phyloP scores from a whole-genome alignment of 2,329 filamentous ascomycete genomes.

The Pestalotiopsis fici region DNA sequence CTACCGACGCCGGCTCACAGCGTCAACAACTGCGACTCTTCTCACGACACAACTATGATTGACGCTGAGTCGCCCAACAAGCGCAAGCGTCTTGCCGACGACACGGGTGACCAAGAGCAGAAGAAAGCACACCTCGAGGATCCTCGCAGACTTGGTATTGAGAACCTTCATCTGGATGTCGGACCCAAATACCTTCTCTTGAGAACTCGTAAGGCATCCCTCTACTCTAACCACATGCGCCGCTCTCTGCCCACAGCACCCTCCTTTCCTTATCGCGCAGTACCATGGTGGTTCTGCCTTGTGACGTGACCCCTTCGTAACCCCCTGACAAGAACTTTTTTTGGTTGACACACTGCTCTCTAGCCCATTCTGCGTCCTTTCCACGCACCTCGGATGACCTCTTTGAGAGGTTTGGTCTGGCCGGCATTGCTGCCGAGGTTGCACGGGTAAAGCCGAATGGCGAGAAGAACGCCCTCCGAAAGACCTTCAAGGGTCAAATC shows the following conservation, averaged over 20 bases:
- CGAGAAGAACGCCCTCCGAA: slow-evolving; percentile 67
- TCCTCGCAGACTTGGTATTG: slow-evolving; percentile 58
- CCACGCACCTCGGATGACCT: slow-evolving; percentile 57
- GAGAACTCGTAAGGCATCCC: slow-evolving; percentile 66
- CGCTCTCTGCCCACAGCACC: background rate
- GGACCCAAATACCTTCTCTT: slow-evolving; percentile 68
- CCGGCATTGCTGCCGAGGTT: slow-evolving; percentile 59
- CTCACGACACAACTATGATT: slow-evolving; percentile 43
- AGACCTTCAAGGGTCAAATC: slow-evolving; percentile 70
- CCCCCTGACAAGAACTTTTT: slow-evolving; percentile 28
- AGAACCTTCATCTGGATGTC: slow-evolving; percentile 66
- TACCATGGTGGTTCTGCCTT: slow-evolving; percentile 6
- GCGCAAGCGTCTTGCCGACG: slow-evolving; percentile 61
- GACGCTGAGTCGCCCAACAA: slow-evolving; percentile 57
- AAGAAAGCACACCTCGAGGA: slow-evolving; percentile 67
- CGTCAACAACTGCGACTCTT: slow-evolving; percentile 51
- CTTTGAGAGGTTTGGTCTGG: slow-evolving; percentile 59
- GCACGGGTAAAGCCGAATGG: slow-evolving; percentile 65
- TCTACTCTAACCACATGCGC: slow-evolving; percentile 29
- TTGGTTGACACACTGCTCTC: slow-evolving; percentile 45
- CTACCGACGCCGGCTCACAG: slow-evolving; percentile 65
- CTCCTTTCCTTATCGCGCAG: background rate
- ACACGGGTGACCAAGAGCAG: slow-evolving; percentile 54
- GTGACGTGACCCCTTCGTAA: slow-evolving; percentile 13
- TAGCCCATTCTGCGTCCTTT: slow-evolving; percentile 50